phyloP scores from a whole-genome alignment of 73 alveolate species.

The Paramecium primaurelia region DNA sequence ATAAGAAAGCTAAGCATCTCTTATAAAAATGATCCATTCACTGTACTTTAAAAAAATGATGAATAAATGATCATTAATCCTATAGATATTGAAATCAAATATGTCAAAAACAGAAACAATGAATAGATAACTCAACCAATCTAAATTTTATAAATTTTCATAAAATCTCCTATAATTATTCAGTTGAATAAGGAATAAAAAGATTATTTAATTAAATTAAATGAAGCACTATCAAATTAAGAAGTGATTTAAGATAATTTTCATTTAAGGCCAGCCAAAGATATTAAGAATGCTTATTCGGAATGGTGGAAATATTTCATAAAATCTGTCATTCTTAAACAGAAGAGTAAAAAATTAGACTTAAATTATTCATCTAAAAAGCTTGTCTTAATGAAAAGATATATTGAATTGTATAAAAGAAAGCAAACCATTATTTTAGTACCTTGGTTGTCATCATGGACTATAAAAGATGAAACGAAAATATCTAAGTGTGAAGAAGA shows the following conservation, averaged over 20 bases:
- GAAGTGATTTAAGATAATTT: constrained; percentile 32
- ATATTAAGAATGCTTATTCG: background rate
- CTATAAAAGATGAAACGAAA: background rate
- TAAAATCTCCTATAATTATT: background rate
- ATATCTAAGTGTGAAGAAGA: no score
- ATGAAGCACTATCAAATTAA: background rate
- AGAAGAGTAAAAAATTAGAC: constrained; percentile 1
- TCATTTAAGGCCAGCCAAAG: constrained; percentile 11
- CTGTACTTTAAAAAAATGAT: background rate
- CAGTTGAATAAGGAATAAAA: constrained; percentile 20
- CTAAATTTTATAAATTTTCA: background rate
- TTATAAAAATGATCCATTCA: background rate
- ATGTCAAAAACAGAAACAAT: background rate
- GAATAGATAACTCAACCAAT: background rate
- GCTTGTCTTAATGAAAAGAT: constrained; percentile 24
- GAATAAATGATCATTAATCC: background rate
- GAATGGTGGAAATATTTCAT: constrained; percentile 52
- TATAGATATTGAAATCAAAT: background rate
- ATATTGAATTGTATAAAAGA: constrained; percentile 35
- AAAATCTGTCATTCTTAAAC: background rate
- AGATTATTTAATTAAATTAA: background rate
- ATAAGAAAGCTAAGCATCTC: background rate
- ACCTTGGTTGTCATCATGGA: constrained; percentile 37
- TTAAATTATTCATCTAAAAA: constrained; percentile 2
- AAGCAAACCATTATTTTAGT: constrained; percentile 15